Evolutionary conservation across 192 early-diverging fungal species (phyloP).

Genomic region (Lunasporangiospora selenospora): DNA sequence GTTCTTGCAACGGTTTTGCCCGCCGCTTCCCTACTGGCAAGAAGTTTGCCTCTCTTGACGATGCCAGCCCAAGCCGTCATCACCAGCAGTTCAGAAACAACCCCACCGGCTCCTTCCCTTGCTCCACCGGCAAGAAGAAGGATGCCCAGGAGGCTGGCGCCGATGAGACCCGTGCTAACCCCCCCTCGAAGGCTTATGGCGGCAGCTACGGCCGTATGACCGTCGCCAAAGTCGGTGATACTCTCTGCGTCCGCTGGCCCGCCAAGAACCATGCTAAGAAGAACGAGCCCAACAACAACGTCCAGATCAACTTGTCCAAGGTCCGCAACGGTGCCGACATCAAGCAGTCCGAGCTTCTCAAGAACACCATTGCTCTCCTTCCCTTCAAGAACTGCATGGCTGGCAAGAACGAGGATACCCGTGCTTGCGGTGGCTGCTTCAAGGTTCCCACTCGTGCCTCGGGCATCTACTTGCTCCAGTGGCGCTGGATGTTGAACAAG

Average conservation of each 20-base stretch:
- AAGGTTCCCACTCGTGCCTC: slow-evolving; percentile 26
- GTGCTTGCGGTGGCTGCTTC: slow-evolving; percentile 41
- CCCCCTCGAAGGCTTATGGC: slow-evolving; percentile 10
- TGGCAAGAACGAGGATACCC: slow-evolving; percentile 11
- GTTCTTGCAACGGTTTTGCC: slow-evolving; percentile 21
- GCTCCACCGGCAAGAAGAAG: slow-evolving; percentile 18
- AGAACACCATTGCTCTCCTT: slow-evolving; percentile 17
- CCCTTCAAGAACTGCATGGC: slow-evolving; percentile 29
- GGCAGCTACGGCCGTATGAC: slow-evolving; percentile 31
- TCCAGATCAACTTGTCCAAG: slow-evolving; percentile 32
- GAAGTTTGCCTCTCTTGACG: slow-evolving; percentile 16
- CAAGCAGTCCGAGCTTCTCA: slow-evolving; percentile 13
- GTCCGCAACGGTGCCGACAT: slow-evolving; percentile 3
- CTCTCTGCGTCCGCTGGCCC: slow-evolving; percentile 37
- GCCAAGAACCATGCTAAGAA: slow-evolving; percentile 33
- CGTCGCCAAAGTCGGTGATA: slow-evolving; percentile 18
- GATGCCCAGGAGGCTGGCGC: slow-evolving; percentile 21
- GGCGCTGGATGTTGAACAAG: slow-evolving; percentile 45
- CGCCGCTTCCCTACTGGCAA: slow-evolving; percentile 25
- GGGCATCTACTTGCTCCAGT: slow-evolving; percentile 27
- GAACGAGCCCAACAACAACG: slow-evolving; percentile 12
- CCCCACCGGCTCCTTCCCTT: slow-evolving; percentile 30
- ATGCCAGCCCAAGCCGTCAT: slow-evolving; percentile 30
- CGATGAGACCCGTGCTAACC: slow-evolving; percentile 23
- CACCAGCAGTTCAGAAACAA: slow-evolving; percentile 34